A percentile compares a stretch with the other conserved stretches of the same genome.
phyloP scores from a whole-genome alignment of 306 rosid species.

The Vigna unguiculata region DNA sequence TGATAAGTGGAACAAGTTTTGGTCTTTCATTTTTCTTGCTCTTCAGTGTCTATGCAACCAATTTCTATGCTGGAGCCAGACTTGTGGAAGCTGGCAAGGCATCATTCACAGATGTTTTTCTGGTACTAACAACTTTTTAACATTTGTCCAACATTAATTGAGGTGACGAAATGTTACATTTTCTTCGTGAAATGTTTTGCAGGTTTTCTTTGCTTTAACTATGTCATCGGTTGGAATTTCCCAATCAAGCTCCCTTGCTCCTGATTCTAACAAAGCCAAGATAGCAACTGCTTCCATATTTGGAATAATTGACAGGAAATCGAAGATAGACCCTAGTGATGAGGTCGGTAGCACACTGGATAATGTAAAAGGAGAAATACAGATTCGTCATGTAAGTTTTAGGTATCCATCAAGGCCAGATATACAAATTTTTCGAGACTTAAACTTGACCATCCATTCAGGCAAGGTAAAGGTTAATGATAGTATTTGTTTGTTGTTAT shows the following conservation, averaged over 20 bases:
- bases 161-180: background rate
- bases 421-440: slow-evolving; percentile 67
- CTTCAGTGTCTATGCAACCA: slow-evolving; percentile 61
- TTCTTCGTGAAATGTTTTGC: slow-evolving; percentile 30
- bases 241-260: slow-evolving; percentile 63
- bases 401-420: slow-evolving; percentile 81
- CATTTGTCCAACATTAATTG: background rate
- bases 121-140: slow-evolving; percentile 43
- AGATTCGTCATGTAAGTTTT: slow-evolving; percentile 69
- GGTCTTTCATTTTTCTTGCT: slow-evolving; percentile 69
- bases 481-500: background rate
- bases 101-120: slow-evolving; percentile 64
- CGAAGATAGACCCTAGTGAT: slow-evolving; percentile 68
- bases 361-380: slow-evolving; percentile 62
- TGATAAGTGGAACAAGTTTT: slow-evolving; percentile 74
- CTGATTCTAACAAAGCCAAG: slow-evolving; percentile 72
- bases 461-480: slow-evolving; percentile 60
- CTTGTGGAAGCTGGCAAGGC: slow-evolving; percentile 57
- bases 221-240: slow-evolving; percentile 74
- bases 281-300: slow-evolving; percentile 72
- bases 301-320: slow-evolving; percentile 61
- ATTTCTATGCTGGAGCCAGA: slow-evolving; percentile 75
- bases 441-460: slow-evolving; percentile 61
- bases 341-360: slow-evolving; percentile 63
- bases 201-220: slow-evolving; percentile 83